These are phyloP conservation scores for Melaleuca alternifolia DNA, from an alignment of 345 rosid genomes.

Conservation along the genomic window DNA sequence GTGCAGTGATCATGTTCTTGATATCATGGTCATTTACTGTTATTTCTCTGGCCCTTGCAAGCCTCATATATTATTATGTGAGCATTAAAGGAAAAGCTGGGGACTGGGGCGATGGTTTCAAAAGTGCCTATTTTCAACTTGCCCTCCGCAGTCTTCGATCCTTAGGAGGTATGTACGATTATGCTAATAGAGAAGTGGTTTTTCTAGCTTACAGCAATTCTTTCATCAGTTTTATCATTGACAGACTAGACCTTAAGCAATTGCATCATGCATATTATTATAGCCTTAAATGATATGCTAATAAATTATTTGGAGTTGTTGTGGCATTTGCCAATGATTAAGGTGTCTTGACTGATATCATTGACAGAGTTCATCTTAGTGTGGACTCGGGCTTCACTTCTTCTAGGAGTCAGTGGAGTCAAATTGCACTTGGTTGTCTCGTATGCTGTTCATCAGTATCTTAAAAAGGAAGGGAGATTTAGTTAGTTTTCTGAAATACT, in stretches of 20 bases:
- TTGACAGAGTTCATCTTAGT: background rate
- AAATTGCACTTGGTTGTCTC: background rate
- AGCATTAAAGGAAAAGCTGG: conserved; percentile 98
- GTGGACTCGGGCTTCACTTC: background rate
- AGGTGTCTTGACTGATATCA: background rate
- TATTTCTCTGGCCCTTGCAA: conserved; percentile 88
- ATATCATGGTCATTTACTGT: conserved; percentile 98
- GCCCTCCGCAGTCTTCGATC: conserved; percentile 99
- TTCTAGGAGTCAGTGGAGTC: background rate
- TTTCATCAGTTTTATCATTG: background rate
- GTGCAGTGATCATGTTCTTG: conserved; percentile 99
- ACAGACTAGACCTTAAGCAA: background rate
- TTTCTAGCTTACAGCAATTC: background rate
- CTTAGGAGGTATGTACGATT: conserved; percentile 62
- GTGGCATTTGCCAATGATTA: background rate
- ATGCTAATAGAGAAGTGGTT: background rate
- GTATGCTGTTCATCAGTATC: background rate
- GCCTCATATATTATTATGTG: conserved; percentile 95
- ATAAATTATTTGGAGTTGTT: background rate
- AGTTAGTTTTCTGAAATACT: background rate
- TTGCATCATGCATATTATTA: background rate
- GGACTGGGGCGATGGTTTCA: conserved; percentile 99
- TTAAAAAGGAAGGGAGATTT: background rate
- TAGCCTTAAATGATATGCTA: background rate
- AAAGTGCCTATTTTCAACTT: conserved; percentile 98